Evolutionary conservation across 2,329 filamentous ascomycete species (phyloP).

Genomic region (Colletotrichum simmondsii): DNA sequence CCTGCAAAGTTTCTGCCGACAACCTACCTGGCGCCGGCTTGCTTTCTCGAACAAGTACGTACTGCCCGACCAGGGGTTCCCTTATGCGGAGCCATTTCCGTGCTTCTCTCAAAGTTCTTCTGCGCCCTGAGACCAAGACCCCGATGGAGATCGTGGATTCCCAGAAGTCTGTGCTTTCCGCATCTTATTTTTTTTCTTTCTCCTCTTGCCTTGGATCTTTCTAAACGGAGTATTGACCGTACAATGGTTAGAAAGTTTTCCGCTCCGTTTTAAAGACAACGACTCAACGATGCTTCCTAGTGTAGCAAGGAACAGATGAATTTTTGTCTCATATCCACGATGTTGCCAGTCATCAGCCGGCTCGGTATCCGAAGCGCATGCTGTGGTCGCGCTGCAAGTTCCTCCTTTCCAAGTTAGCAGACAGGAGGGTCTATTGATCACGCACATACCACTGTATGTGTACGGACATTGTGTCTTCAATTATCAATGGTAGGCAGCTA

Average conservation of each 20-base stretch:
- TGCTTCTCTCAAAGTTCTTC: slow-evolving; percentile 17
- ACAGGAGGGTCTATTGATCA: slow-evolving; percentile 2
- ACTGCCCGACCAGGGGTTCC: slow-evolving; percentile 1
- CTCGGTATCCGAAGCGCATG: slow-evolving; percentile 28
- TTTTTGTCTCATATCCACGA: background rate
- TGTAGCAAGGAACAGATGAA: background rate
- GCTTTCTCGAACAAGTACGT: slow-evolving; percentile 10
- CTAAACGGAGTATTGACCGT: background rate
- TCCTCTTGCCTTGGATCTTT: background rate
- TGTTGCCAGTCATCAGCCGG: slow-evolving; percentile 12
- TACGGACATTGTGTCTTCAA: too few relatives aligned
- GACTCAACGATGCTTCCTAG: background rate
- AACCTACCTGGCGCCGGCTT: background rate
- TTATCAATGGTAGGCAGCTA: slow-evolving; percentile 4
- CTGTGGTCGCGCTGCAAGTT: slow-evolving; percentile 37
- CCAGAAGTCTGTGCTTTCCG: slow-evolving; percentile 18
- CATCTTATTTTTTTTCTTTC: background rate
- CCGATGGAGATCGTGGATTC: slow-evolving; percentile 21
- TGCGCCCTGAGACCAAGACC: slow-evolving; percentile 15
- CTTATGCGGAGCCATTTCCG: slow-evolving; percentile 21
- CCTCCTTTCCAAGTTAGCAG: slow-evolving; percentile 14
- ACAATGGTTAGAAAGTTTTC: background rate
- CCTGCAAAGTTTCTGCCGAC: background rate
- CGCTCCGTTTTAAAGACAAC: background rate
- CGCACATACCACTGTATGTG: background rate